These are phyloP conservation scores for Lactarius tabidus DNA, from an alignment of 768 basidiomycete species.

Conservation along the genomic window DNA sequence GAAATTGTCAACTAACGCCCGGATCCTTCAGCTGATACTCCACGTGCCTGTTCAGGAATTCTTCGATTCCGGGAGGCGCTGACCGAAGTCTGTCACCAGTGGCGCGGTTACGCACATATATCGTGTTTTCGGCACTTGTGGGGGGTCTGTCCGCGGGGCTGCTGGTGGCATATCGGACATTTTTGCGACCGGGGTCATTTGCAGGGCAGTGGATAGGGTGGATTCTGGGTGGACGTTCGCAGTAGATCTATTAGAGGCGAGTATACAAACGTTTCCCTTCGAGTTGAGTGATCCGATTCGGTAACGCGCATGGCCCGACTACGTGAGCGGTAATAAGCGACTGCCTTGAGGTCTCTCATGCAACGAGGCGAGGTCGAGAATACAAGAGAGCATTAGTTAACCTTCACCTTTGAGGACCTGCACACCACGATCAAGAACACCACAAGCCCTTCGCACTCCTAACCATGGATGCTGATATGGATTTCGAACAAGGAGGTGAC, in stretches of 20 bases:
- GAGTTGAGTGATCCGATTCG: constrained; percentile 6
- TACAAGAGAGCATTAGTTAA: constrained; percentile 12
- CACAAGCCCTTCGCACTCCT: not conserved
- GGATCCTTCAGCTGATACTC: constrained; percentile 17
- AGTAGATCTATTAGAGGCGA: constrained; percentile 33
- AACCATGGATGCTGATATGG: constrained; percentile 81
- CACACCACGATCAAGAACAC: not conserved
- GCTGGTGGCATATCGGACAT: constrained; percentile 64
- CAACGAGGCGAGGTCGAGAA: constrained; percentile 25
- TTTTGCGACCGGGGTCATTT: constrained; percentile 62
- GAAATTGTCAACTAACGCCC: constrained; percentile 6
- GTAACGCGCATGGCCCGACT: constrained; percentile 17
- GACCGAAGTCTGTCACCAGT: constrained; percentile 72
- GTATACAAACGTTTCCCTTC: not conserved
- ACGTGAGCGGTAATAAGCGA: constrained; percentile 19
- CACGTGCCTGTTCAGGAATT: constrained; percentile 26
- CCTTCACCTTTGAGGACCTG: constrained; percentile 8
- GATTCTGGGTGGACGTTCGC: constrained; percentile 55
- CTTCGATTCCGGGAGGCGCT: constrained; percentile 76
- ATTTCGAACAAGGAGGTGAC: constrained; percentile 43
- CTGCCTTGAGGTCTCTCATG: constrained; percentile 19
- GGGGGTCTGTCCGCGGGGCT: constrained; percentile 73
- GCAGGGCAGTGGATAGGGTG: constrained; percentile 60
- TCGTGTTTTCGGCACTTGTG: constrained; percentile 66
- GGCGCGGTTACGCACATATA: constrained; percentile 64